Conservation (phyloP, 495 filamentous ascomycete species). For the Ascodesmis nigricans region DNA sequence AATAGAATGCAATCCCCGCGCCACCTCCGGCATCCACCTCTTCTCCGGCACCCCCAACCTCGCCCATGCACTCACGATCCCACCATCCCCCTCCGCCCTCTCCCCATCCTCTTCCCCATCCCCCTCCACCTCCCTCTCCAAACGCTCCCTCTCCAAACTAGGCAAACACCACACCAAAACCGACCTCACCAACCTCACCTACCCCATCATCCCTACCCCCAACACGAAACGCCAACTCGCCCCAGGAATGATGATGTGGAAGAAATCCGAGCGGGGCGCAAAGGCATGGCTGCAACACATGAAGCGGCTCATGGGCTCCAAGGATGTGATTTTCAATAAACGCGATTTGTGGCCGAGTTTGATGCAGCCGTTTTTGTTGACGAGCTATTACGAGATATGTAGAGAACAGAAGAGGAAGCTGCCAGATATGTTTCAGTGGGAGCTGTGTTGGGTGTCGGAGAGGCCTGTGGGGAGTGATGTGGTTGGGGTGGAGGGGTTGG, state of each 20-base stretch:
- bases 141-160: neutral
- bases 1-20: conserved; percentile 21
- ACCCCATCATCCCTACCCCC: neutral
- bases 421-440: conserved; percentile 21
- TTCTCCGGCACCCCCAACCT: conserved; percentile 15
- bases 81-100: conserved; percentile 1
- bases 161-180: neutral
- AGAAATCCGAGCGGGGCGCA: conserved; percentile 2
- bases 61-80: conserved; percentile 6
- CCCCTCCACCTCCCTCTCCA: neutral
- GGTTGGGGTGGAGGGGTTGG: conserved; percentile 7
- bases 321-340: conserved; percentile 16
- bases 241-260: conserved; percentile 22
- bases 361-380: conserved; percentile 21
- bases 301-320: conserved; percentile 12
- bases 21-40: conserved; percentile 19
- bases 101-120: too few relatives aligned
- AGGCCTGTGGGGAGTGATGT: conserved; percentile 1
- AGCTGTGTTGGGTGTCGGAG: conserved; percentile 15
- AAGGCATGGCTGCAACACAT: conserved; percentile 13
- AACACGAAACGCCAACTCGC: conserved; percentile 13
- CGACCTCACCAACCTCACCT: neutral
- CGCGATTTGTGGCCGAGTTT: conserved; percentile 14
- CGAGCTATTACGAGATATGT: conserved; percentile 22
- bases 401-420: conserved; percentile 13